Percentiles rank a stretch among this genome's conserved stretches.
phyloP scores from a whole-genome alignment of 768 basidiomycete genomes.

The Boletus patriciae region DNA sequence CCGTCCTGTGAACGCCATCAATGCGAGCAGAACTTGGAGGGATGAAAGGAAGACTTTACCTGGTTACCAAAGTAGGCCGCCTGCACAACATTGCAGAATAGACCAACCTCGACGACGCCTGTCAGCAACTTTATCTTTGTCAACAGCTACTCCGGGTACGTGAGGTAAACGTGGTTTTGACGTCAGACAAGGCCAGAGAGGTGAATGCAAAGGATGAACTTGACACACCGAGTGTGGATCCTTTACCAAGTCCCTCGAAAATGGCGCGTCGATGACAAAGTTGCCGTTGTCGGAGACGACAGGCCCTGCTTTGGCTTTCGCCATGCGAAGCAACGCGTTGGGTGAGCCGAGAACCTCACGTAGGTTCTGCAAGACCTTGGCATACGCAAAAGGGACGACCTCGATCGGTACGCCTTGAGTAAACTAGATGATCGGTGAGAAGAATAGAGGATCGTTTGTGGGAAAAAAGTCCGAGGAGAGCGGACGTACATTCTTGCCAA shows the following conservation, averaged over 20 bases:
- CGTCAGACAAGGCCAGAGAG: not conserved
- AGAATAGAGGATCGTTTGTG: not conserved
- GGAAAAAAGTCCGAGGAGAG: not conserved
- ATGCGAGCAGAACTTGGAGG: not conserved
- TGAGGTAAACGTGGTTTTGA: too few species aligned
- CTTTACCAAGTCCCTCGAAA: conserved; percentile 63
- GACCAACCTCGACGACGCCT: conserved; percentile 96
- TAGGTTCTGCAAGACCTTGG: conserved; percentile 76
- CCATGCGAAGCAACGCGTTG: conserved; percentile 86
- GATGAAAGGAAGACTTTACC: too few species aligned
- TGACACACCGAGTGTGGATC: conserved; percentile 57
- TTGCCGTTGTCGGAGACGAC: conserved; percentile 97
- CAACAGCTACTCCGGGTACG: conserved; percentile 54
- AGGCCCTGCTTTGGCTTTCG: conserved; percentile 89
- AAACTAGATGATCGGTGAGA: conserved; percentile 50
- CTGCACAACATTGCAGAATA: conserved; percentile 91
- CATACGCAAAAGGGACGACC: conserved; percentile 95
- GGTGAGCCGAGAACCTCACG: conserved; percentile 60
- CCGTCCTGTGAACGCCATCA: conserved; percentile 50
- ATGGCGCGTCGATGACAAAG: conserved; percentile 97
- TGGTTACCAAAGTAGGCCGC: conserved; percentile 97
- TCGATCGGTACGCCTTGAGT: conserved; percentile 91
- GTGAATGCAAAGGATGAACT: not conserved
- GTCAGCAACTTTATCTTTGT: conserved; percentile 88
- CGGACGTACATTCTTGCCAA: conserved; percentile 76